A percentile compares a stretch with the other conserved stretches of the same genome.
Conservation (phyloP, 352 stramenopile species). For the Phytophthora ramorum region DNA sequence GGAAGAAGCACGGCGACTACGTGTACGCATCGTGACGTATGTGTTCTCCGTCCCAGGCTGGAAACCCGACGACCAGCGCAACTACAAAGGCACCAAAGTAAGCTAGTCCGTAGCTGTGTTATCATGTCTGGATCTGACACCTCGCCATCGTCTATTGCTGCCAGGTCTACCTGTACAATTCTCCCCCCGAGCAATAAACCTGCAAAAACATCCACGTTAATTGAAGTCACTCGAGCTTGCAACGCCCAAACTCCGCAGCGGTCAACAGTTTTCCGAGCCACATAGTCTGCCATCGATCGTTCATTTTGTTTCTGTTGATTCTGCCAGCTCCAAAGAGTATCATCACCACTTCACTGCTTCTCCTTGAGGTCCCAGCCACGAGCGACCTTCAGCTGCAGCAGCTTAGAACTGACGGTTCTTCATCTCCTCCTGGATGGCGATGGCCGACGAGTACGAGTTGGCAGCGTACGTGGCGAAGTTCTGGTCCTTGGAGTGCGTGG, state of each 20-base stretch:
- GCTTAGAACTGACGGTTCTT: slow-evolving; percentile 83
- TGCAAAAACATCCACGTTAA: slow-evolving; percentile 1
- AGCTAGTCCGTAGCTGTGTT: background rate
- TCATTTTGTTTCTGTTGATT: slow-evolving; percentile 33
- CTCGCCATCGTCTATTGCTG: background rate
- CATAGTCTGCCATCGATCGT: slow-evolving; percentile 23
- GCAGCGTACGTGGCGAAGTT: slow-evolving; percentile 84
- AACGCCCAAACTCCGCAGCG: too few relatives aligned
- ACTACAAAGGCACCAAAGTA: slow-evolving; percentile 90
- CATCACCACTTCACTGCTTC: slow-evolving; percentile 2
- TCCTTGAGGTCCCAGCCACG: background rate
- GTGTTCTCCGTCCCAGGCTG: slow-evolving; percentile 85
- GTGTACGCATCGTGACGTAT: slow-evolving; percentile 83
- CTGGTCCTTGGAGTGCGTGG: slow-evolving; percentile 70
- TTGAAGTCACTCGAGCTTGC: background rate
- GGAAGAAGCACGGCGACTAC: slow-evolving; percentile 62
- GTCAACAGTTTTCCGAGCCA: slow-evolving; percentile 3
- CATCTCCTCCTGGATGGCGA: slow-evolving; percentile 82
- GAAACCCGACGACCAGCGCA: slow-evolving; percentile 54
- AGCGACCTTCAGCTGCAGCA: slow-evolving; percentile 5
- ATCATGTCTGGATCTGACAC: background rate
- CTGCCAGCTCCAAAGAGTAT: slow-evolving; percentile 1
- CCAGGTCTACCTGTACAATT: slow-evolving; percentile 75
- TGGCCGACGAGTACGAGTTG: slow-evolving; percentile 89
- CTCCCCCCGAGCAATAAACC: slow-evolving; percentile 16